phyloP scores from a whole-genome alignment of 805 yeast species.

The Ogataea neopini region DNA sequence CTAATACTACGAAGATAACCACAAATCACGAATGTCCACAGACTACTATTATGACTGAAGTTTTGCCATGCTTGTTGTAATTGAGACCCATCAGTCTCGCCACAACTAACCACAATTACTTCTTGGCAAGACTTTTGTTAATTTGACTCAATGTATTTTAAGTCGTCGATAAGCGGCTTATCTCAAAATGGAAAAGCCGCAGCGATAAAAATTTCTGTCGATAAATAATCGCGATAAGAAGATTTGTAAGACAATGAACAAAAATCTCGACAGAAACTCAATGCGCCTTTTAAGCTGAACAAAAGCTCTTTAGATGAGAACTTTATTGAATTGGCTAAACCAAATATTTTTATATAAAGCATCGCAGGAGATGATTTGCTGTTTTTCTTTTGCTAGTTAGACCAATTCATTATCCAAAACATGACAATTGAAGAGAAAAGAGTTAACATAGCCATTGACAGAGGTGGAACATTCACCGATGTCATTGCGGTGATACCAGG shows the following conservation, averaged over 20 bases:
- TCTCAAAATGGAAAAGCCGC: constrained; percentile 1
- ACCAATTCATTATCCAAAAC: too few relatives aligned
- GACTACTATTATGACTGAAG: too few relatives aligned
- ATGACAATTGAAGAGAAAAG: constrained; percentile 9
- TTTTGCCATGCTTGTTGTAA: too few relatives aligned
- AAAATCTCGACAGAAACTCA: neutral
- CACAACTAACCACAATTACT: too few relatives aligned
- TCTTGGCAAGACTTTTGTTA: too few relatives aligned
- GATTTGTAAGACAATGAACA: neutral
- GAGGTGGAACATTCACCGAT: constrained; percentile 49
- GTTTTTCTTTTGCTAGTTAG: neutral
- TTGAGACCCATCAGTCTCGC: too few relatives aligned
- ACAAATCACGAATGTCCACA: too few relatives aligned
- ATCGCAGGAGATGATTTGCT: neutral
- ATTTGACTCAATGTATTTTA: too few relatives aligned
- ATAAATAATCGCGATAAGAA: neutral
- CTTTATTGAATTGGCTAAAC: too few relatives aligned
- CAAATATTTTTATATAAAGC: too few relatives aligned
- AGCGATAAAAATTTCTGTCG: neutral
- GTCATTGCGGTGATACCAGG: constrained; percentile 46
- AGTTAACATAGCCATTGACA: constrained; percentile 15
- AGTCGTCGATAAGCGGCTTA: neutral
- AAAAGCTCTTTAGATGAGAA: neutral
- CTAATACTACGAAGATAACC: too few relatives aligned
- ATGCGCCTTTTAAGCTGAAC: neutral